phyloP scores from a whole-genome alignment of 139 green algal genomes.

The Chlamydomonas sp. region DNA sequence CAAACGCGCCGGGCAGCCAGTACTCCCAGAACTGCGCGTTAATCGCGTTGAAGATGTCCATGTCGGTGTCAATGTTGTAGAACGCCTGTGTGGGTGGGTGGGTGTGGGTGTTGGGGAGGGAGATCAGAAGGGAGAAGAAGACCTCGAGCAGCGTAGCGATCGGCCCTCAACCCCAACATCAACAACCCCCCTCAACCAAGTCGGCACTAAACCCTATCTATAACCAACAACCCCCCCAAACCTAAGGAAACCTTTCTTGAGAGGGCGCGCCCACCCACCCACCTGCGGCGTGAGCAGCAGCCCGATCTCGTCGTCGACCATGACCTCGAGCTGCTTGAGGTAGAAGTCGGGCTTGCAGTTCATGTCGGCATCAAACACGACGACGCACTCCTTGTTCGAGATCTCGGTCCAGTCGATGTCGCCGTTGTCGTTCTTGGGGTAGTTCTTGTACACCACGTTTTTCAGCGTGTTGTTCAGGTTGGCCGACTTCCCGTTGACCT shows the following conservation, averaged over 20 bases:
- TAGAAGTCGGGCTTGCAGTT: slow-evolving; percentile 65
- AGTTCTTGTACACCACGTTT: slow-evolving; percentile 12
- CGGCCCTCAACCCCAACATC: background rate
- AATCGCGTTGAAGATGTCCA: slow-evolving; percentile 82
- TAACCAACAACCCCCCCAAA: too few species aligned
- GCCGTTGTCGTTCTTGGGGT: slow-evolving; percentile 7
- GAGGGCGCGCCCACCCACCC: too few species aligned
- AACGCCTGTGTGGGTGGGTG: slow-evolving; percentile 64
- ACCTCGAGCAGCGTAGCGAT: background rate
- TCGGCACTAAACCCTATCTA: background rate
- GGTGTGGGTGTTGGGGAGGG: background rate
- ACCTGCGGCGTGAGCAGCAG: slow-evolving; percentile 29
- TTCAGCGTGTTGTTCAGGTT: slow-evolving; percentile 69
- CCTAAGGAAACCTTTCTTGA: too few species aligned
- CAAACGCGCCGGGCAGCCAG: slow-evolving; percentile 28
- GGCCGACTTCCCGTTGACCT: slow-evolving; percentile 75
- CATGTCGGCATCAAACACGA: slow-evolving; percentile 76
- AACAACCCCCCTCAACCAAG: too few species aligned
- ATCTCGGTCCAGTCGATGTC: slow-evolving; percentile 29
- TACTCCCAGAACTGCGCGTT: slow-evolving; percentile 68
- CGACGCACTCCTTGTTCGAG: slow-evolving; percentile 54
- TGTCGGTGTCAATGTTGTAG: slow-evolving; percentile 64
- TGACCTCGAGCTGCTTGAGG: slow-evolving; percentile 45
- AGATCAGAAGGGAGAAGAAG: too few species aligned
- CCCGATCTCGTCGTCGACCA: slow-evolving; percentile 26